A percentile compares a stretch with the other conserved stretches of the same genome.
Evolutionary conservation across 1,284 basidiomycete species (phyloP).

Genomic region (Melanopsichium pennsylvanicum): DNA sequence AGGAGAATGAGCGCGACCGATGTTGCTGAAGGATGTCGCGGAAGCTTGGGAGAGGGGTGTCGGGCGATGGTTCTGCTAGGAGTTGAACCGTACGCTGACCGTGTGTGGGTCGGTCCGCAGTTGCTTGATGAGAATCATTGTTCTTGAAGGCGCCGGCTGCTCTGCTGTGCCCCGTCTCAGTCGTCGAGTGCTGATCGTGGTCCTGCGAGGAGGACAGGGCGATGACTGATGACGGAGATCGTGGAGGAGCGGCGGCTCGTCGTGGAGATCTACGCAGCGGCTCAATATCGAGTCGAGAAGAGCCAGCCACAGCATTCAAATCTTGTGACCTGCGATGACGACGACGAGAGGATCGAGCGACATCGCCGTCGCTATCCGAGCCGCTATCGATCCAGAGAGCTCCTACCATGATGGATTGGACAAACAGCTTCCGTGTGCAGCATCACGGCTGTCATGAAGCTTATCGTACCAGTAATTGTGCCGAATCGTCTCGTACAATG

Average conservation of each 20-base stretch:
- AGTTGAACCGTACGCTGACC: conserved; percentile 17
- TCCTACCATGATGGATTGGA: conserved; percentile 20
- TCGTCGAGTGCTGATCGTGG: neutral
- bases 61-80: conserved; percentile 27
- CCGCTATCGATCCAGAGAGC: conserved; percentile 40
- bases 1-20: neutral
- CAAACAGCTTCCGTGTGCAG: neutral
- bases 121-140: too few relatives aligned
- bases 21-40: conserved; percentile 21
- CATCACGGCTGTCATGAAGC: too few relatives aligned
- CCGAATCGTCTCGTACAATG: too few relatives aligned
- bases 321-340: neutral
- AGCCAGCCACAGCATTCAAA: conserved; percentile 1
- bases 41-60: conserved; percentile 32
- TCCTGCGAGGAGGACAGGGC: conserved; percentile 31
- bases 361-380: conserved; percentile 26
- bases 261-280: conserved; percentile 14
- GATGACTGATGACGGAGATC: conserved; percentile 20
- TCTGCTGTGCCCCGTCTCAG: neutral
- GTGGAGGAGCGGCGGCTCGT: neutral
- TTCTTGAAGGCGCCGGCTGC: neutral
- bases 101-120: neutral
- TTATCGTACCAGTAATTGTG: too few relatives aligned
- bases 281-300: conserved; percentile 13
- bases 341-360: neutral